Conservation (phyloP, 257 asterid genomes). For the Nicotiana knightiana region DNA sequence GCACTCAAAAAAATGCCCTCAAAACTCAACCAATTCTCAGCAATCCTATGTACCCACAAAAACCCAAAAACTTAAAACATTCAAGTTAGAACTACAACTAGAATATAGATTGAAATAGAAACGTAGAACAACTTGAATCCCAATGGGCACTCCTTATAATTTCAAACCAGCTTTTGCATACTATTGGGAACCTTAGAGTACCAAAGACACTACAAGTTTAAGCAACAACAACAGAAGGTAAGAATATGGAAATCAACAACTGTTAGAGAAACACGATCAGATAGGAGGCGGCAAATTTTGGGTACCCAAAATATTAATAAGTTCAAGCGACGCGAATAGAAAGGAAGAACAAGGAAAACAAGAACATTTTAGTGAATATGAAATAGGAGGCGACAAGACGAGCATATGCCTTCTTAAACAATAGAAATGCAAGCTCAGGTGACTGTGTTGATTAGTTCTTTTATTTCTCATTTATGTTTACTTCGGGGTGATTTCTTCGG, state of each 20-base stretch:
- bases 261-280: not conserved
- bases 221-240: not conserved
- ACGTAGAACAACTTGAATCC: not conserved
- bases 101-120: not conserved
- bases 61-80: not conserved
- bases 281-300: not conserved
- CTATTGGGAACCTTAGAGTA: not conserved
- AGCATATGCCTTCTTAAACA: not conserved
- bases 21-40: not conserved
- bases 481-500: not conserved
- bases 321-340: not conserved
- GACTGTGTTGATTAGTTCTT: not conserved
- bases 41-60: not conserved
- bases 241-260: not conserved
- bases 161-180: not conserved
- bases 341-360: not conserved
- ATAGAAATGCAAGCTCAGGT: not conserved
- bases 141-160: not conserved
- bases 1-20: too few relatives aligned
- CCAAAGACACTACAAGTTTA: not conserved
- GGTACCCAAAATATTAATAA: not conserved
- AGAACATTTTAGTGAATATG: not conserved
- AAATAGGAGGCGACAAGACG: not conserved
- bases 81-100: not conserved
- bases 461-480: not conserved